phyloP scores from a whole-genome alignment of 495 filamentous ascomycete species.

The Rhizodiscina lignyota region DNA sequence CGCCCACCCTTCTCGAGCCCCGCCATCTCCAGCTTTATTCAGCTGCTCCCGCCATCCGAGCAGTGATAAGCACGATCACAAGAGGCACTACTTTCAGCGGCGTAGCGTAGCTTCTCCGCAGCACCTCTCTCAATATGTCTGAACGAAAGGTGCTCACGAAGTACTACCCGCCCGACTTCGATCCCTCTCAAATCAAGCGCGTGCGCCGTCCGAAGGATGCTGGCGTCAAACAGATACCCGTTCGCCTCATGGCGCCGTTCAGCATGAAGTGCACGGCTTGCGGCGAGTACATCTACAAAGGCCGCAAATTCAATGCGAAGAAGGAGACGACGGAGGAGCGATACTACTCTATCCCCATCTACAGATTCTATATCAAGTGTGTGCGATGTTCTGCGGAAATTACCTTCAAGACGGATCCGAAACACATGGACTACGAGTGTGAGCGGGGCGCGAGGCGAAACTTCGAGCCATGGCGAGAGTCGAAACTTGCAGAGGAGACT shows the following conservation, averaged over 20 bases:
- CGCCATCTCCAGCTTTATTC: too few species aligned
- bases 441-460: constrained; percentile 81
- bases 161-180: constrained; percentile 93
- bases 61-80: too few species aligned
- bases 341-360: constrained; percentile 79
- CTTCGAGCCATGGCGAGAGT: constrained; percentile 74
- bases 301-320: constrained; percentile 90
- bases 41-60: too few species aligned
- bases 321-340: constrained; percentile 89
- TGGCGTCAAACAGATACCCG: constrained; percentile 69
- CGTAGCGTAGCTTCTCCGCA: too few species aligned
- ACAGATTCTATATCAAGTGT: constrained; percentile 89
- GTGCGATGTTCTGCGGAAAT: constrained; percentile 82
- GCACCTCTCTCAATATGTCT: constrained; percentile 44
- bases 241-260: constrained; percentile 96
- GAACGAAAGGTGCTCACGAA: constrained; percentile 73
- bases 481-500: constrained; percentile 48
- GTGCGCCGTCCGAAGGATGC: constrained; percentile 49
- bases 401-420: constrained; percentile 88
- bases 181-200: constrained; percentile 68
- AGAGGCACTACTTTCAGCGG: too few species aligned
- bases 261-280: constrained; percentile 81
- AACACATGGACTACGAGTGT: constrained; percentile 82
- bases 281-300: constrained; percentile 94
- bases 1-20: too few species aligned